Percentiles rank a stretch among this genome's conserved stretches.
Evolutionary conservation across 2,329 filamentous ascomycete genomes (phyloP).

Genomic region (Aureobasidium pullulans): DNA sequence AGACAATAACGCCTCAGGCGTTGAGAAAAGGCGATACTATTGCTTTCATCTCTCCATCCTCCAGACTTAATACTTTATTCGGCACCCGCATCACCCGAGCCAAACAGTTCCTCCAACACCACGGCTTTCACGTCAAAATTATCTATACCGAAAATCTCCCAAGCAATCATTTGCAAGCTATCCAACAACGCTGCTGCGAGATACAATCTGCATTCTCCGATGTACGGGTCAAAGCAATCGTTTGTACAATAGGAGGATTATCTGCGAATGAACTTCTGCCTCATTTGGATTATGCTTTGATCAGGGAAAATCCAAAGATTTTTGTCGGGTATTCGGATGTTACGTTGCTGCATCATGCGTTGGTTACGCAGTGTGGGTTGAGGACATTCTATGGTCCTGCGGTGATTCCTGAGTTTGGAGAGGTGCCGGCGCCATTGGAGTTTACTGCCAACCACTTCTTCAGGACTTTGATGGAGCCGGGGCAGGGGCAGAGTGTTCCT

Average conservation of each 20-base stretch:
- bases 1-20: not conserved
- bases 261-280: conserved; percentile 24
- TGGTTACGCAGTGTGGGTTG: conserved; percentile 19
- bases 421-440: conserved; percentile 17
- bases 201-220: conserved; percentile 23
- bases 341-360: conserved; percentile 24
- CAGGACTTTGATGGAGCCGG: not conserved
- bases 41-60: conserved; percentile 27
- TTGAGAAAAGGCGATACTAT: conserved; percentile 22
- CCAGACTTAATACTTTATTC: conserved; percentile 22
- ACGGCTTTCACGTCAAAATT: conserved; percentile 18
- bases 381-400: conserved; percentile 27
- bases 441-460: conserved; percentile 21
- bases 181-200: conserved; percentile 18
- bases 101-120: conserved; percentile 14
- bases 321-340: conserved; percentile 28
- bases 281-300: conserved; percentile 24
- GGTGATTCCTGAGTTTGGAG: conserved; percentile 22
- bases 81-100: conserved; percentile 18
- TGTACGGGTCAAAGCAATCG: conserved; percentile 20
- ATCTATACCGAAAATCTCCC: conserved; percentile 16
- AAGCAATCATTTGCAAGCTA: not conserved
- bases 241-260: conserved; percentile 24
- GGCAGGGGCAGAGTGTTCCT: not conserved
- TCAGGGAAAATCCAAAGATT: conserved; percentile 26